phyloP scores from a whole-genome alignment of 2,329 filamentous ascomycete species.

The Alternaria ethzedia region DNA sequence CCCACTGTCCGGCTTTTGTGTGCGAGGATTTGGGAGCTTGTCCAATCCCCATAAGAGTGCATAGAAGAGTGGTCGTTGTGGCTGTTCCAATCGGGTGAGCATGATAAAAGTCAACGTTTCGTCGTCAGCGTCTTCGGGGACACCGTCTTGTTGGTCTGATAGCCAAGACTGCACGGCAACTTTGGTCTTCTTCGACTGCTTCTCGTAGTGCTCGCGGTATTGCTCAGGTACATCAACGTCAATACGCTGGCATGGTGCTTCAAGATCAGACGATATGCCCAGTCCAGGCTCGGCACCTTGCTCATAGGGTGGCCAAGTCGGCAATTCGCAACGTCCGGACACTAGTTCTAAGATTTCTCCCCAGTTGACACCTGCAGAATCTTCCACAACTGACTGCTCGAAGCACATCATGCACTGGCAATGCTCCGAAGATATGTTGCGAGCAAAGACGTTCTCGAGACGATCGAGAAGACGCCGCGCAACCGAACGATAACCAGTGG shows the following conservation, averaged over 20 bases:
- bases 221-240: slow-evolving; percentile 95
- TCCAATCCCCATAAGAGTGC: slow-evolving; percentile 71
- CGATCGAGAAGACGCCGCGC: slow-evolving; percentile 87
- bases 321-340: slow-evolving; percentile 84
- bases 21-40: slow-evolving; percentile 60
- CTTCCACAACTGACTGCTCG: slow-evolving; percentile 48
- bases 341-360: slow-evolving; percentile 94
- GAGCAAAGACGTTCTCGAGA: slow-evolving; percentile 90
- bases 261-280: slow-evolving; percentile 58
- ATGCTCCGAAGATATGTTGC: slow-evolving; percentile 86
- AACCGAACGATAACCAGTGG: slow-evolving; percentile 94
- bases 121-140: slow-evolving; percentile 89
- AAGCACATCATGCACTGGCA: slow-evolving; percentile 88
- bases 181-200: slow-evolving; percentile 90
- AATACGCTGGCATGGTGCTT: slow-evolving; percentile 74
- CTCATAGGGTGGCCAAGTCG: slow-evolving; percentile 86
- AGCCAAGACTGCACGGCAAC: slow-evolving; percentile 93
- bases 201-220: slow-evolving; percentile 88
- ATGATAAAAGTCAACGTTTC: slow-evolving; percentile 94
- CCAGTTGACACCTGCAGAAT: slow-evolving; percentile 79
- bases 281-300: slow-evolving; percentile 58
- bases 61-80: slow-evolving; percentile 82
- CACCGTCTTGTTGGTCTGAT: slow-evolving; percentile 75
- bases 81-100: slow-evolving; percentile 79
- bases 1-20: slow-evolving; percentile 68